Evolutionary conservation across 1,284 basidiomycete species (phyloP), one percentile per base, ranked within the genome.

Genomic region (Microbotryomycetes sp.): DNA sequence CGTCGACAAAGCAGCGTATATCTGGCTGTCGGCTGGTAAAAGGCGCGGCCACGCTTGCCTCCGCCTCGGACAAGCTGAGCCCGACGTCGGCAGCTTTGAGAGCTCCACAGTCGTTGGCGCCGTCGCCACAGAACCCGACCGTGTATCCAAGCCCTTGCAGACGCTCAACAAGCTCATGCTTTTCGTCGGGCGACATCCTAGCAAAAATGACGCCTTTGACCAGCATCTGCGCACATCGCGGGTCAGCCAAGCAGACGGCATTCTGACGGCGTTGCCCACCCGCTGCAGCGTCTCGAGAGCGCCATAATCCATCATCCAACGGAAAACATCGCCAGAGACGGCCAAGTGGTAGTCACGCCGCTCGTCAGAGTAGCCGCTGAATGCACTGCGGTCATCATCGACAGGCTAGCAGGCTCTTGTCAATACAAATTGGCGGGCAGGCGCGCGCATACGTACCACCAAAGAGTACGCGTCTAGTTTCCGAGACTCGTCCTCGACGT

Each of bases 161-260:
- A 3, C 93, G 84, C 74, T 97, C 94, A 46, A 99, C 90, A 21
- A 98, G 84, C 75, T 99, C 96, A 72, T 97, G 96, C 79, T 99
- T 99, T 79, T 98, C 96, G 75, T 98, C 96, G 0, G 96, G 96
- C 18, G 94, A 98, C 96, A 99, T 98, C 27, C 96, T 84, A 9
- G 96, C 93, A 74, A 94, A 99, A 55, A 98, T 88, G 72, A 96
- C 90, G 3, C 93, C 85, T 76, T 97, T 96, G 62, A 97, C 90
- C n/a, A 99, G 85, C 91, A 98, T 94, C 90, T 94, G 66, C 0
- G 5, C 29, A 48, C 21, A 46, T 21, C 27, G 3, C 16, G 15
- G 18, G 41, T 54, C 23, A 51, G 46, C 31, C 16, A 15, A 0
- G 21, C 6, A 7, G 6, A 35, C 5, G 13, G n/a, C 5, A 6